A percentile compares a stretch with the other conserved stretches of the same genome.
Evolutionary conservation across 106 monocot genomes (phyloP).

Genomic region (Dendrobium officinale): DNA sequence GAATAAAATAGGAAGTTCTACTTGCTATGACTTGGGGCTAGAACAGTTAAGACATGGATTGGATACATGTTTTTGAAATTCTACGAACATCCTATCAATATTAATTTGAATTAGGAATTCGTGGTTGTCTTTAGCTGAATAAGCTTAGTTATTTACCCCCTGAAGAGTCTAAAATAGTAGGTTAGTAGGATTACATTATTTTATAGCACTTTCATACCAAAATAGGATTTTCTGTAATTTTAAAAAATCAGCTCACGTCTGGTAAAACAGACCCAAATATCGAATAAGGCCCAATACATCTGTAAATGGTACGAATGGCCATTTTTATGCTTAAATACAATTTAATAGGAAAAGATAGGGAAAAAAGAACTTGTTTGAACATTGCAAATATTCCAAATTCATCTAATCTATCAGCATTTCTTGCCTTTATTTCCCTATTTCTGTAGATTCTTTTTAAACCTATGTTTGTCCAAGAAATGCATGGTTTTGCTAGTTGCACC

Average conservation of each 20-base stretch:
- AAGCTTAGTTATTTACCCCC: not conserved
- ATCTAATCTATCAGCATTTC: not conserved
- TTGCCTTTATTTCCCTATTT: not conserved
- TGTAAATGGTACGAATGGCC: not conserved
- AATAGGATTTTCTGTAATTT: not conserved
- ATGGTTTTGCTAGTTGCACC: not conserved
- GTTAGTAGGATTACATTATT: not conserved
- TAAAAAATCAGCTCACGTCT: not conserved
- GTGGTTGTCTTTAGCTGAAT: not conserved
- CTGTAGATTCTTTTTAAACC: not conserved
- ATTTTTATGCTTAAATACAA: not conserved
- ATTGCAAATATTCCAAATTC: not conserved
- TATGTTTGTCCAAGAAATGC: not conserved
- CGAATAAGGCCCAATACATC: not conserved
- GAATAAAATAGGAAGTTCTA: not conserved
- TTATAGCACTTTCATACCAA: not conserved
- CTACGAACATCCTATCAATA: not conserved
- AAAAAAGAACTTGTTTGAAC: not conserved
- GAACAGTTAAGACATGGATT: too few relatives aligned
- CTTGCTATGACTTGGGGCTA: not conserved
- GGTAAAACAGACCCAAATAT: not conserved
- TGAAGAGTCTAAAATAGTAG: not conserved
- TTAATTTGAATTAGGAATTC: not conserved
- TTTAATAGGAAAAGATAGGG: not conserved
- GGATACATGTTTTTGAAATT: too few relatives aligned